Percentiles rank a stretch among this genome's conserved stretches.
phyloP scores from a whole-genome alignment of 2,329 filamentous ascomycete genomes.

The Epichloe gansuensis region DNA sequence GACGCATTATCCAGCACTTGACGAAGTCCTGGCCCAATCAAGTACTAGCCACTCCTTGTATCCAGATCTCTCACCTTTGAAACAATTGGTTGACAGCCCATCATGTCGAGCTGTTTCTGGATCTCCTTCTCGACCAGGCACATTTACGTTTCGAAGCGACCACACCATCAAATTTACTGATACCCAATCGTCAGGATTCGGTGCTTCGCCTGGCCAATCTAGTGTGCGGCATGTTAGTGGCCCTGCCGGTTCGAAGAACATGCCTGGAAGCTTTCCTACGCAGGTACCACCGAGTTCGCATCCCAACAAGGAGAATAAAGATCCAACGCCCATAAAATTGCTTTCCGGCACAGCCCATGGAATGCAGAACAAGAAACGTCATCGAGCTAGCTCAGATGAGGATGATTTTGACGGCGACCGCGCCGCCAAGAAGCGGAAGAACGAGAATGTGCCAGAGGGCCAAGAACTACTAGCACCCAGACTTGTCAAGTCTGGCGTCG shows the following conservation, averaged over 20 bases:
- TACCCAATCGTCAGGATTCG: slow-evolving; percentile 39
- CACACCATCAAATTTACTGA: slow-evolving; percentile 48
- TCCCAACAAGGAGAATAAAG: slow-evolving; percentile 44
- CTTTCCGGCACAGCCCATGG: slow-evolving; percentile 45
- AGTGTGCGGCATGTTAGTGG: slow-evolving; percentile 48
- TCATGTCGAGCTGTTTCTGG: slow-evolving; percentile 13
- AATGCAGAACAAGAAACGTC: slow-evolving; percentile 54
- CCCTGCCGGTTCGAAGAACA: slow-evolving; percentile 33
- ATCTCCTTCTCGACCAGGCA: slow-evolving; percentile 37
- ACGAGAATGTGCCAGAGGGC: slow-evolving; percentile 35
- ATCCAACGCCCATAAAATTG: slow-evolving; percentile 24
- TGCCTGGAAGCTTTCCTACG: slow-evolving; percentile 45
- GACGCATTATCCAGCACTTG: slow-evolving; percentile 19
- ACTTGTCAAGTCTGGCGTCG: slow-evolving; percentile 25
- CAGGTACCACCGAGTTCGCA: slow-evolving; percentile 19
- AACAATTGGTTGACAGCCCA: slow-evolving; percentile 18
- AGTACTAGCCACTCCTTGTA: slow-evolving; percentile 31
- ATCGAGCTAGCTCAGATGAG: slow-evolving; percentile 44
- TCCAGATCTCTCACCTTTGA: slow-evolving; percentile 38
- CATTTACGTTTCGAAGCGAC: slow-evolving; percentile 54
- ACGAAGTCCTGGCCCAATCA: slow-evolving; percentile 15
- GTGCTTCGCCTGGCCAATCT: slow-evolving; percentile 44
- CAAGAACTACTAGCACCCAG: slow-evolving; percentile 41
- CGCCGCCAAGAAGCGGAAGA: slow-evolving; percentile 47
- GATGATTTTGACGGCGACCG: slow-evolving; percentile 40